Evolutionary conservation across 768 basidiomycete genomes (phyloP).

Genomic region (Mycena rosella): DNA sequence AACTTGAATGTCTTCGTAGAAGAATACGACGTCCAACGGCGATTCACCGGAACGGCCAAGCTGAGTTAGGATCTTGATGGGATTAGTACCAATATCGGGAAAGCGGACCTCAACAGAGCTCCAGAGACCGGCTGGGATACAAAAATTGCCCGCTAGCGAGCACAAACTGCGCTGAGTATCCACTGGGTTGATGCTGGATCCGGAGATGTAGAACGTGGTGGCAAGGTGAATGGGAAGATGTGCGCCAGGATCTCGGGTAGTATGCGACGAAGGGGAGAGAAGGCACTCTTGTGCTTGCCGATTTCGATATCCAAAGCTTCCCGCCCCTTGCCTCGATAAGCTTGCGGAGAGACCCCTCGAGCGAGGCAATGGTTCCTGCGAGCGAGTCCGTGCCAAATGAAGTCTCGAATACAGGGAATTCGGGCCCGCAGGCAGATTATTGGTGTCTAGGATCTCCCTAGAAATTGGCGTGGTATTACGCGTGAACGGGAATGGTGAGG

Average conservation of each 20-base stretch:
- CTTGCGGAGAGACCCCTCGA: too few relatives aligned
- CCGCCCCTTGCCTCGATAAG: too few relatives aligned
- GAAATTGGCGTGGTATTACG: too few relatives aligned
- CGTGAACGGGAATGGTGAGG: too few relatives aligned
- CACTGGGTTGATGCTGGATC: neutral
- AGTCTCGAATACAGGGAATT: too few relatives aligned
- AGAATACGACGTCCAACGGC: conserved; percentile 12
- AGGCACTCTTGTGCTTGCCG: neutral
- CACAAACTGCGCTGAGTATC: conserved; percentile 5
- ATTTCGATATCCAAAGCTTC: too few relatives aligned
- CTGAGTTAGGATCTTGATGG: neutral
- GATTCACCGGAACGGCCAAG: conserved; percentile 2
- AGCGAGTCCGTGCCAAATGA: too few relatives aligned
- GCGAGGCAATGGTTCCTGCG: too few relatives aligned
- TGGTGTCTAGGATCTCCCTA: too few relatives aligned
- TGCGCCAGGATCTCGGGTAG: conserved; percentile 5
- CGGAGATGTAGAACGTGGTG: neutral
- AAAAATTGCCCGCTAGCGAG: conserved; percentile 5
- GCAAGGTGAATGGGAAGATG: conserved; percentile 8
- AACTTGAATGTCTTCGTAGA: neutral
- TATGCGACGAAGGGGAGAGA: conserved; percentile 1
- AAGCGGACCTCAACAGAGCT: neutral
- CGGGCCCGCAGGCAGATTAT: too few relatives aligned
- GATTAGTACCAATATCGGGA: neutral
- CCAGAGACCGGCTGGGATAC: conserved; percentile 12